Evolutionary conservation across 768 basidiomycete genomes (phyloP), one percentile per base, ranked within the genome.

Genomic region (Amylocystis lapponica): DNA sequence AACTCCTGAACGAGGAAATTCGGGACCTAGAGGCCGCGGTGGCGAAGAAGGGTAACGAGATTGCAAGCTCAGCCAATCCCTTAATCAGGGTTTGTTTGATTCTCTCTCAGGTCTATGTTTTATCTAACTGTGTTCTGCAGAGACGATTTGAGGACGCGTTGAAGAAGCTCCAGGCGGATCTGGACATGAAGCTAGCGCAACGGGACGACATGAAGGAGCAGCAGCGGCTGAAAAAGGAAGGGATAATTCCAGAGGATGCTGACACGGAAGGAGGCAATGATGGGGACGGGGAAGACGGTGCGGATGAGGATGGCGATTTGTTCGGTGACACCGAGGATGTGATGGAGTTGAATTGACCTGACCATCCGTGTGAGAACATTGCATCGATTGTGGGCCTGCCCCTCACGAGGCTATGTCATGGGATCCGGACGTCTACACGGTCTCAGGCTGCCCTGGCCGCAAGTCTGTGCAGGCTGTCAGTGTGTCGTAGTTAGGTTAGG

Each of bases 121-220:
- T 29, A 14, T 22, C 14, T 43, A n/a, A 43, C 26, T 37, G 12
- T 6, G 9, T 27, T 23, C 26, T 39, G 14, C 54, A 93, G 85
- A 86, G 85, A 77, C 92, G 92, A 27, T 94, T 95, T 64, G 90
- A 94, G 60, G 93, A 95, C 59, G 85, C 87, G 14, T 64, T 94
- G 55, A 88, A 83, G 70, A 96, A 95, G 64, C 71, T 96, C 36
- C 76, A 81, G 10, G 77, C 80, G 27, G 92, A 96, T 58, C 68
- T 94, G 23, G 92, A 94, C 51, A 81, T 83, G 76, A 94, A 93
- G 59, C 66, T 75, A 9, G 75, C 75, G 1, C 89, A 91, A 58
- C 73, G 83, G 43, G 88, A 91, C 51, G 86, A 85, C 53, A 65
- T 91, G 60, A 81, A 79, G 54, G 87, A 90, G 64, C 73, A 80